A percentile compares a stretch with the other conserved stretches of the same genome.
These are phyloP conservation scores for Pseudogymnoascus verrucosus DNA, from an alignment of 2,329 filamentous ascomycete genomes.

Conservation along the genomic window DNA sequence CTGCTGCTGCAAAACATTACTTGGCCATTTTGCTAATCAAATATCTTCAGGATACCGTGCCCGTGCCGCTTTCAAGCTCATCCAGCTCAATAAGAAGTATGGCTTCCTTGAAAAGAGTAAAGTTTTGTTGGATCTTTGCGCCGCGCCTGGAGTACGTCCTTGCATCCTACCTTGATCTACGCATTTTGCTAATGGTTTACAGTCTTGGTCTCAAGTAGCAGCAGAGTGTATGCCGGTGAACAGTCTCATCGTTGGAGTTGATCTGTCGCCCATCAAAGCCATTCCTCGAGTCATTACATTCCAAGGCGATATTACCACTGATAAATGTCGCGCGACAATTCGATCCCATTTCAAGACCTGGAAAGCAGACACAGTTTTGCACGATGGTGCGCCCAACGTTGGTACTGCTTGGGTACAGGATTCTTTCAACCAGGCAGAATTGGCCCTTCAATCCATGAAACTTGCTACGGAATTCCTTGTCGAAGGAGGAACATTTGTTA, in stretches of 20 bases:
- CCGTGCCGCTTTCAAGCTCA: conserved; percentile 93
- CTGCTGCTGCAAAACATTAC: not conserved
- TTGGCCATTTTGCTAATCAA: not conserved
- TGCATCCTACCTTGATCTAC: not conserved
- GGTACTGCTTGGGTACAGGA: conserved; percentile 98
- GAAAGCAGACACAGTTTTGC: conserved; percentile 92
- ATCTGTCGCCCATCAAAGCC: conserved; percentile 89
- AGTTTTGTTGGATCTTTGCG: conserved; percentile 94
- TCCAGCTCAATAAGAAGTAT: conserved; percentile 99
- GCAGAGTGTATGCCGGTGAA: conserved; percentile 88
- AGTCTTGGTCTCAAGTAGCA: conserved; percentile 95
- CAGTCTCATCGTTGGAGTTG: conserved; percentile 88
- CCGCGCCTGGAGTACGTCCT: conserved; percentile 73
- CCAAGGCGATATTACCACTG: conserved; percentile 95
- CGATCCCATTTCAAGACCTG: conserved; percentile 85
- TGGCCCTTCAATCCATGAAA: conserved; percentile 84
- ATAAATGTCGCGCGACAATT: conserved; percentile 88
- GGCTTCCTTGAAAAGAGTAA: conserved; percentile 95
- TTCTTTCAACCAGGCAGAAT: conserved; percentile 93
- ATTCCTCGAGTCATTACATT: conserved; percentile 93
- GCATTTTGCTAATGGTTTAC: conserved; percentile 19
- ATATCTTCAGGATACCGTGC: conserved; percentile 65
- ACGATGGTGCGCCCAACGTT: conserved; percentile 96
- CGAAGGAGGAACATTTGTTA: conserved; percentile 88
- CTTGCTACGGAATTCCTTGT: conserved; percentile 87